Percentiles rank a stretch among this genome's conserved stretches.
phyloP scores from a whole-genome alignment of 768 basidiomycete genomes.

The Galerina marginata region DNA sequence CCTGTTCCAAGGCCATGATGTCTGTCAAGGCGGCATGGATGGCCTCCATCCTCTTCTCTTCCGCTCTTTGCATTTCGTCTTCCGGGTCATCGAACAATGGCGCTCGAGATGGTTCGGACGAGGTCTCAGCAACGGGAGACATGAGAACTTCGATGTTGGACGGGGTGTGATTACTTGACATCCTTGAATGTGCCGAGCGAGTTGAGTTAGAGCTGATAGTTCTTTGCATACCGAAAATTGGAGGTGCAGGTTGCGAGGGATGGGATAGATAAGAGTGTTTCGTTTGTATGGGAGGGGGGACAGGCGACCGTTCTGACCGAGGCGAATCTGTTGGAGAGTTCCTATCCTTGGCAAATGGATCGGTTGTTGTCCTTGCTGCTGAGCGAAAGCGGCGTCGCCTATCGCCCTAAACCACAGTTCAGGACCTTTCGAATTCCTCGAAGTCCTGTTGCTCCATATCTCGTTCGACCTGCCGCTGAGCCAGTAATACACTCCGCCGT shows the following conservation, averaged over 20 bases:
- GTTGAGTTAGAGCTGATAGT: slow-evolving; percentile 46
- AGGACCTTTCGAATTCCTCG: slow-evolving; percentile 82
- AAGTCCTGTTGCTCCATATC: slow-evolving; percentile 89
- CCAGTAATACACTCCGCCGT: slow-evolving; percentile 78
- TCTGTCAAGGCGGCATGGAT: slow-evolving; percentile 96
- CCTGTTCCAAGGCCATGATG: slow-evolving; percentile 87
- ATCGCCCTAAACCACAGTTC: slow-evolving; percentile 93
- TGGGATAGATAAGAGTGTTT: slow-evolving; percentile 25
- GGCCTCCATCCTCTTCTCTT: slow-evolving; percentile 90
- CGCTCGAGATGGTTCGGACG: slow-evolving; percentile 60
- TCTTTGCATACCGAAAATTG: slow-evolving; percentile 43
- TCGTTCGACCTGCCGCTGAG: slow-evolving; percentile 85
- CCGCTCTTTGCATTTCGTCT: slow-evolving; percentile 69
- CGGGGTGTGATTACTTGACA: slow-evolving; percentile 29
- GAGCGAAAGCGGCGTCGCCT: slow-evolving; percentile 63
- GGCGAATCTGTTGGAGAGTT: slow-evolving; percentile 14
- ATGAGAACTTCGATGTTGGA: slow-evolving; percentile 85
- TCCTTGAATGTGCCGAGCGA: slow-evolving; percentile 36
- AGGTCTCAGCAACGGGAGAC: slow-evolving; percentile 62
- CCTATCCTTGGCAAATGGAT: slow-evolving; percentile 28
- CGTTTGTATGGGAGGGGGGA: slow-evolving; percentile 15
- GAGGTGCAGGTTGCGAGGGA: slow-evolving; percentile 30
- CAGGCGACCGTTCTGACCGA: slow-evolving; percentile 15
- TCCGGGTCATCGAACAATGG: slow-evolving; percentile 86
- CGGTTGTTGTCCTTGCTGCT: slow-evolving; percentile 22